These are phyloP conservation scores for Zygoascus flipseniorum DNA, from an alignment of 805 yeast genomes.

Conservation along the genomic window DNA sequence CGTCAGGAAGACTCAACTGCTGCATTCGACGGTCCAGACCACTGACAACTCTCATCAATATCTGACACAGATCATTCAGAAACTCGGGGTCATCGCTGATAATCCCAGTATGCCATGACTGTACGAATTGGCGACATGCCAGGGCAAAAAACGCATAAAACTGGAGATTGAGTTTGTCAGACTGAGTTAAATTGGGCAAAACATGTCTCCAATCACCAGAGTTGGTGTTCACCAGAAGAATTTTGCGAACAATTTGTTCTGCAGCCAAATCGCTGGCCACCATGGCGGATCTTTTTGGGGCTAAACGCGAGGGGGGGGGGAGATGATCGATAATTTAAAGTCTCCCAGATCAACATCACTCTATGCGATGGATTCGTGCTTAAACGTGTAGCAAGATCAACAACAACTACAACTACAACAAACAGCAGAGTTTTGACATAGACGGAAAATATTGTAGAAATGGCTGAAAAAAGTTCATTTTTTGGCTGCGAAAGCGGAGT, in stretches of 20 bases:
- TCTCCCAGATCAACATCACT: background rate
- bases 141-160: constrained; percentile 41
- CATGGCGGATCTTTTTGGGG: background rate
- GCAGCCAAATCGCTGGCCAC: background rate
- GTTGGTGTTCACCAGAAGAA: constrained; percentile 20
- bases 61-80: constrained; percentile 8
- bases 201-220: constrained; percentile 16
- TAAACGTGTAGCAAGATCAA: background rate
- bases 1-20: constrained; percentile 27
- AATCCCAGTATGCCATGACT: constrained; percentile 37
- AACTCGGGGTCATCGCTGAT: constrained; percentile 36
- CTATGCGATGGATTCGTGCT: background rate
- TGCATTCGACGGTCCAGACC: background rate
- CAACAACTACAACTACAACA: background rate
- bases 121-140: constrained; percentile 39
- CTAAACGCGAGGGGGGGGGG: background rate
- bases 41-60: background rate
- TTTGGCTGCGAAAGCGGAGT: background rate
- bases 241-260: constrained; percentile 21
- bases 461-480: background rate
- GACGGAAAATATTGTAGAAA: background rate
- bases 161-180: constrained; percentile 35
- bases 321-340: background rate
- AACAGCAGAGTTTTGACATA: too few relatives aligned
- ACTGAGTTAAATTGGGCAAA: constrained; percentile 35